Evolutionary conservation across 495 filamentous ascomycete species (phyloP).

Genomic region (Penicillium pulvis): DNA sequence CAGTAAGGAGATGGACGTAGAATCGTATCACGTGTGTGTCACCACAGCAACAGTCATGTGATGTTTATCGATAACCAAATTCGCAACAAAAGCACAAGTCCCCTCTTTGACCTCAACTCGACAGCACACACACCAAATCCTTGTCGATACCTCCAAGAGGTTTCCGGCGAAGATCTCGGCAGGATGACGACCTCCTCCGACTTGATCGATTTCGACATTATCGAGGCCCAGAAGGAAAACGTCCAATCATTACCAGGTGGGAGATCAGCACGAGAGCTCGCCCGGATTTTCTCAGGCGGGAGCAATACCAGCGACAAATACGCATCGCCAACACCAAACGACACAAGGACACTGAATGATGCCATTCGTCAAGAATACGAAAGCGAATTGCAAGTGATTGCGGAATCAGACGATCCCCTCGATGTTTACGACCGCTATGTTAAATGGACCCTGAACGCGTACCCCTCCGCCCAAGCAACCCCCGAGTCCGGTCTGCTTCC

Average conservation of each 20-base stretch:
- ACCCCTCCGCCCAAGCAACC: constrained; percentile 92
- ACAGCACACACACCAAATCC: neutral
- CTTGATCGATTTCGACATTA: constrained; percentile 88
- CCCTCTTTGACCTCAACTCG: constrained; percentile 11
- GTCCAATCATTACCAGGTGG: constrained; percentile 91
- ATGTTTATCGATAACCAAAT: constrained; percentile 51
- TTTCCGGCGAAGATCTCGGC: constrained; percentile 18
- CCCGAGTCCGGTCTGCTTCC: constrained; percentile 84
- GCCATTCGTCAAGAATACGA: constrained; percentile 82
- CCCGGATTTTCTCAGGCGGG: constrained; percentile 73
- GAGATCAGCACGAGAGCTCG: constrained; percentile 86
- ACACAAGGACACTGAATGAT: constrained; percentile 76
- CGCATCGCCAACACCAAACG: constrained; percentile 60
- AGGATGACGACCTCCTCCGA: constrained; percentile 57
- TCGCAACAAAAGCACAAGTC: constrained; percentile 12
- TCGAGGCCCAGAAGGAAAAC: constrained; percentile 96
- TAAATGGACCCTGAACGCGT: constrained; percentile 92
- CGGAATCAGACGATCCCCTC: constrained; percentile 90
- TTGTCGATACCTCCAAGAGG: constrained; percentile 11
- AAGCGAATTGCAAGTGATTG: constrained; percentile 71
- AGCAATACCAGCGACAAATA: constrained; percentile 44
- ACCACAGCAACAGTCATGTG: constrained; percentile 38
- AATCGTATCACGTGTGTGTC: constrained; percentile 33
- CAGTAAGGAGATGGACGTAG: neutral
- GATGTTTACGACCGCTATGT: constrained; percentile 97